Base-by-base conservation (phyloP, 441 rosid species). In the Croton laevigatus region DNA sequence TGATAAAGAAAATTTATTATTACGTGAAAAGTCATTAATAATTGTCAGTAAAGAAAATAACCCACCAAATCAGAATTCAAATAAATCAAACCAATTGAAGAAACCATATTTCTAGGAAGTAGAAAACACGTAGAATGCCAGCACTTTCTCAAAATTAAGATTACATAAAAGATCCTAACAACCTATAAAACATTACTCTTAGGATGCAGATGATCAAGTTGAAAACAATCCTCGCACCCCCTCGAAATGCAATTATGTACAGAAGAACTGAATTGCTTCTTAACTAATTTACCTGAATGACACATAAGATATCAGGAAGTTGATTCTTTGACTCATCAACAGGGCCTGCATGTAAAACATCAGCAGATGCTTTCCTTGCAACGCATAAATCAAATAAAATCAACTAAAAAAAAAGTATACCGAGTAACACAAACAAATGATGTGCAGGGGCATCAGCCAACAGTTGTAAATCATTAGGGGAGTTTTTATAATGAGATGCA, bases 391-490 rank as follows among this genome's bases (percentile, higher is more conserved):
- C 64, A 66, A 73, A 76, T 10, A 68, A 66, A 73, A 76, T 8
- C 13, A 73, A 37, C 51, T 32, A n/a, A 44, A 68, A 53, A 42
- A 57, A 66, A 65, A 1, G 58, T 45, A 76, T 88, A 96, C 98
- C 98, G 53, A 93, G 94, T 66, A 93, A 79, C 44, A 96, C 97
- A 74, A 96, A 96, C 75, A 96, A 83, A 82, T 93, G 99, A 79
- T 96, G 98, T 62, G 99, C 98, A 23, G 97, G 99, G 78, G 98
- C 99, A 89, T 96, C 99, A 68, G 99, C 96, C 91, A 93, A 83
- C 46, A 93, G 79, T 78, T 93, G 99, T 67, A 96, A 87, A 84
- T 96, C 99, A 81, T 96, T 96, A 12, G 99, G 98, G 71, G 99
- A 96, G 78, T 96, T 96, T 81, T 91, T 93, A 80, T 96, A 93